These are phyloP conservation scores for Achlya hypogyna DNA, from an alignment of 352 stramenopile species.

Conservation along the genomic window DNA sequence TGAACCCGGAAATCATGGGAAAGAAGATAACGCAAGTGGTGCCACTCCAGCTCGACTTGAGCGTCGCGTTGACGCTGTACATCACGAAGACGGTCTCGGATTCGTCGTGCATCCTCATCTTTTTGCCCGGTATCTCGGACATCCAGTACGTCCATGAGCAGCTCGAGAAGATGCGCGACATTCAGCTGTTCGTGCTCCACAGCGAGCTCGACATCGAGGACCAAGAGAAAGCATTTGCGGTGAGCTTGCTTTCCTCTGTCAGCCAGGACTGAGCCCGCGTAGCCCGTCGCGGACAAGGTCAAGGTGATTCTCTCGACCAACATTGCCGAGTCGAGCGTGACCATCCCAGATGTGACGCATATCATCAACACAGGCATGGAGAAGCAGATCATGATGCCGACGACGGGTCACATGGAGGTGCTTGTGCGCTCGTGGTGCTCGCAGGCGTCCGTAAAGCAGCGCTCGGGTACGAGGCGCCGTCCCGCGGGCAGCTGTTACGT, in stretches of 20 bases:
- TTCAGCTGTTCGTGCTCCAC: slow-evolving; percentile 20
- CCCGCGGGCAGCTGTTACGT: neutral
- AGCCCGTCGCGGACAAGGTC: slow-evolving; percentile 28
- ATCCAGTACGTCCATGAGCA: slow-evolving; percentile 85
- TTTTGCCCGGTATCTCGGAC: slow-evolving; percentile 90
- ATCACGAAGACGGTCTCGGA: slow-evolving; percentile 1
- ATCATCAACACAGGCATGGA: slow-evolving; percentile 81
- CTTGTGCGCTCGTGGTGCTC: slow-evolving; percentile 90
- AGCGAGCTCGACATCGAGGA: slow-evolving; percentile 21
- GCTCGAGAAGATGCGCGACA: slow-evolving; percentile 24
- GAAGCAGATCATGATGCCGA: slow-evolving; percentile 79
- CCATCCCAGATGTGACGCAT: slow-evolving; percentile 90
- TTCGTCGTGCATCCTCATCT: slow-evolving; percentile 90
- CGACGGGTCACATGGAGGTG: slow-evolving; percentile 55
- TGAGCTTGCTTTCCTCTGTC: neutral
- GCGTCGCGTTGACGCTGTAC: neutral
- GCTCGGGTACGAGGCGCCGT: slow-evolving; percentile 38
- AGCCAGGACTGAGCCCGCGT: neutral
- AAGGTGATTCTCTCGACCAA: slow-evolving; percentile 96
- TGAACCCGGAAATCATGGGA: slow-evolving; percentile 2
- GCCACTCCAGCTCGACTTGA: slow-evolving; percentile 2
- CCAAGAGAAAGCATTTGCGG: slow-evolving; percentile 20
- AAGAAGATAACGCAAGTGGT: slow-evolving; percentile 9
- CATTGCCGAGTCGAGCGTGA: slow-evolving; percentile 95
- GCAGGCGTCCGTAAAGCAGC: slow-evolving; percentile 81